Evolutionary conservation across 768 basidiomycete species (phyloP), one percentile per base, ranked within the genome.

Genomic region (Kwoniella pini): DNA sequence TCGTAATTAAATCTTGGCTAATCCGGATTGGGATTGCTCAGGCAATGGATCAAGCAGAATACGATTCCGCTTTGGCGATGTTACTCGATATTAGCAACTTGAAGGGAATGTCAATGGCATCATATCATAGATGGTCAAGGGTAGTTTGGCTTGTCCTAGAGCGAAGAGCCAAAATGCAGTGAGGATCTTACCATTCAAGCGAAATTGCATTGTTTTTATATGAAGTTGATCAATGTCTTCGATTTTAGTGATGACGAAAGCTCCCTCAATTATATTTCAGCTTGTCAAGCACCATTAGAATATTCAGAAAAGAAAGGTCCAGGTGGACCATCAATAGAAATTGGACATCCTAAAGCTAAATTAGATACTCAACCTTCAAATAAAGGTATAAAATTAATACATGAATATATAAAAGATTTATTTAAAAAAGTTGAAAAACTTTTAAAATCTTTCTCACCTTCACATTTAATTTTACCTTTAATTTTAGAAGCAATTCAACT

Each of bases 81-180:
- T 40, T 75, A 19, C 52, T 75, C 1, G 64, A 68, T 27, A 39
- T 57, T 22, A 22, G 33, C 12, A 28, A 38, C 10, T n/a, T 59
- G 7, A 30, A 67, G 12, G 66, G 65, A 15, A 60, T 76, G 65
- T 27, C 60, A 0, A 54, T 73, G 9, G 17, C 45, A 30, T 60
- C 67, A 11, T 77, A 71, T 57, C 69, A 66, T 33, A 46, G 63
- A 7, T 76, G 74, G 76, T 61, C 68, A 1, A 40, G 64, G 15
- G 66, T 64, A 5, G 45, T 76, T 22, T 77, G 72, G 72, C 46
- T 53, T 13, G 49, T 76, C 0, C 46, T 77, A 10, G 64, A 70
- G 19, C 33, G 63, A 21, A 57, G 64, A 45, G 72, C 68, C 11
- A 63, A 21, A 12, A 26, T 68, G 40, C 53, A 68, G 76, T 76